Conservation (phyloP, 164 flowering plant genomes). For the Pachysandra terminalis region DNA sequence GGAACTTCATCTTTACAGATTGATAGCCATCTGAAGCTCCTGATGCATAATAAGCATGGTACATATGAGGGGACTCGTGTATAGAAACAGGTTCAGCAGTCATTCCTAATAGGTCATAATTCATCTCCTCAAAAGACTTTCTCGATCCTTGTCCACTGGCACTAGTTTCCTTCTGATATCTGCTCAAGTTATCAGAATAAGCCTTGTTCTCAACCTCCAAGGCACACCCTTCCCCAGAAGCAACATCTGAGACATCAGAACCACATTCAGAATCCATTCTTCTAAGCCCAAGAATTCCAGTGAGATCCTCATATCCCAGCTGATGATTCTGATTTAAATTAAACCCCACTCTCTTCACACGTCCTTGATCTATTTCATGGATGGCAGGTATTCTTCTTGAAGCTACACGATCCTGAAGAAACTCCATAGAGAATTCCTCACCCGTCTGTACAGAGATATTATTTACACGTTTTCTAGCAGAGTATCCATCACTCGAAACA, state of each 20-base stretch:
- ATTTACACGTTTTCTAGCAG: constrained; percentile 19
- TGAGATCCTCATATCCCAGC: constrained; percentile 42
- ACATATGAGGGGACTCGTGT: constrained; percentile 31
- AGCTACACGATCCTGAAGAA: constrained; percentile 45
- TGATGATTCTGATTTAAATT: constrained; percentile 26
- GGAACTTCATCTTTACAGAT: constrained; percentile 58
- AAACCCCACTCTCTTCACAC: constrained; percentile 21
- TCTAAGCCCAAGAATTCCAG: constrained; percentile 40
- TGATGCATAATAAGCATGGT: constrained; percentile 21
- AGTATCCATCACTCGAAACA: constrained; percentile 10
- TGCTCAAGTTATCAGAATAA: constrained; percentile 22
- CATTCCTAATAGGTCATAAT: constrained; percentile 20
- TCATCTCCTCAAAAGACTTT: constrained; percentile 20
- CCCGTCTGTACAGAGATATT: constrained; percentile 70
- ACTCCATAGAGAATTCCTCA: constrained; percentile 74
- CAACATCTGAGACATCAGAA: constrained; percentile 21
- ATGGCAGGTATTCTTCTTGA: constrained; percentile 23
- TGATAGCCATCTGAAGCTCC: constrained; percentile 35
- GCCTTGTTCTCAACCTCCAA: constrained; percentile 24
- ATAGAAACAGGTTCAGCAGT: constrained; percentile 17
- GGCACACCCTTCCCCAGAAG: constrained; percentile 2
- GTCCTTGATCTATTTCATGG: constrained; percentile 22
- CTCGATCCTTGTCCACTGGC: constrained; percentile 18
- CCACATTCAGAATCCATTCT: constrained; percentile 32
- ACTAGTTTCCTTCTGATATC: constrained; percentile 26